Base-by-base conservation (phyloP, 2,329 filamentous ascomycete species). In the Colletotrichum viniferum region DNA sequence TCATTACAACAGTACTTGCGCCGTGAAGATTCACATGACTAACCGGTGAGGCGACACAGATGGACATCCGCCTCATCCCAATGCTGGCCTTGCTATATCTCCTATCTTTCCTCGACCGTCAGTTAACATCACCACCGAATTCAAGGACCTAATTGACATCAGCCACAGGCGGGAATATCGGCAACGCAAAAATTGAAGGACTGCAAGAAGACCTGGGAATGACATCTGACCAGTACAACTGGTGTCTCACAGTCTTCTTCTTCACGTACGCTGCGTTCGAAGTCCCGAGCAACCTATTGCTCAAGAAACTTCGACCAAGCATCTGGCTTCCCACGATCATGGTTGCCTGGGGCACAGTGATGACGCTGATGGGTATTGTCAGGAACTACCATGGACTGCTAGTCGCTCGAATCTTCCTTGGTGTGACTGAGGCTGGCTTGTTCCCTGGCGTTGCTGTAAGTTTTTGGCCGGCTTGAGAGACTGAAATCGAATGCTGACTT, bases 261-360 rank as follows among this genome's bases (percentile, higher is more conserved):
- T 91, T 96, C 77, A 93, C 93, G 3, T 97, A 97, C 81, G 88
- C 93, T 3, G 87, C 93, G 24, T 95, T 95, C 77, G 94, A 96
- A 81, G 90, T 93, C 0, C 86, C 94, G n/a, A 95, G 93, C 71
- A 97, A 97, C 79, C 83, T 96, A 14, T 84, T 96, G 9, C 90
- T 97, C 71, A 97, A 96, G 83, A 90, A 89, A 16, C 86, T 96
- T 67, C 89, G 93, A 0, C 95, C 95, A 0, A 94, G 91, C 52
- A 85, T 94, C 65, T 97, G 96, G 86, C 89, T 96, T 28, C 93
- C 95, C 0, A 84, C 88, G 7, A 96, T 96, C 79, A 96, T 97
- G 92, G 83, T 94, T 2, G 86, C 90, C 2, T 92, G 87, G 87
- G 84, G 85, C 3, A 28, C 84, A 3, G 85, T 88, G 21, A 86